phyloP scores from a whole-genome alignment of 768 basidiomycete genomes.

The Naganishia antarctica region DNA sequence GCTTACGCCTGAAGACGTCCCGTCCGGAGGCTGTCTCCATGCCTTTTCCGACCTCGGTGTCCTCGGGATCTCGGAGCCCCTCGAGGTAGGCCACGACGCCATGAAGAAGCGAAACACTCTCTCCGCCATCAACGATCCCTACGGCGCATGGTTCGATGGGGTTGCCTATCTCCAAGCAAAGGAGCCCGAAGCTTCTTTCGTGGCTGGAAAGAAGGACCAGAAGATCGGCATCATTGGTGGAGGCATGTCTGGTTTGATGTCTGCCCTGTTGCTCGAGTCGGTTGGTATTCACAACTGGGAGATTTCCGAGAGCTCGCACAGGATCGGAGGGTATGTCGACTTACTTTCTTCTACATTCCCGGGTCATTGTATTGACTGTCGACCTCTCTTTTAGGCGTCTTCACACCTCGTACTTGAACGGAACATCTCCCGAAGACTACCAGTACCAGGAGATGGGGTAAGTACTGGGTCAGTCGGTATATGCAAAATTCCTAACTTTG shows the following conservation, averaged over 20 bases:
- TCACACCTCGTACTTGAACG: constrained; percentile 30
- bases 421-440: constrained; percentile 30
- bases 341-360: too few relatives aligned
- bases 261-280: constrained; percentile 29
- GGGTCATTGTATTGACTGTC: neutral
- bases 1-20: constrained; percentile 28
- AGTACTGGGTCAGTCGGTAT: neutral
- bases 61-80: constrained; percentile 23
- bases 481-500: neutral
- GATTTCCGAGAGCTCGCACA: constrained; percentile 31
- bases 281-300: constrained; percentile 33
- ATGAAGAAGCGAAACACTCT: constrained; percentile 31
- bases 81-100: constrained; percentile 19
- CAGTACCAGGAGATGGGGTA: constrained; percentile 36
- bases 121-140: constrained; percentile 29
- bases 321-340: constrained; percentile 30
- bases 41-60: constrained; percentile 28
- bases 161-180: constrained; percentile 29
- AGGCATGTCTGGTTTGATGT: constrained; percentile 31
- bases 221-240: constrained; percentile 33
- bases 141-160: constrained; percentile 33
- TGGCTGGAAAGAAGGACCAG: constrained; percentile 32
- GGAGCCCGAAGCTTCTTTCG: constrained; percentile 26
- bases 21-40: constrained; percentile 30
- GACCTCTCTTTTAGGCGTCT: constrained; percentile 26